Percentiles rank a stretch among this genome's conserved stretches.
These are phyloP conservation scores for Ormosia emarginata DNA, from an alignment of 306 rosid genomes.

Conservation along the genomic window DNA sequence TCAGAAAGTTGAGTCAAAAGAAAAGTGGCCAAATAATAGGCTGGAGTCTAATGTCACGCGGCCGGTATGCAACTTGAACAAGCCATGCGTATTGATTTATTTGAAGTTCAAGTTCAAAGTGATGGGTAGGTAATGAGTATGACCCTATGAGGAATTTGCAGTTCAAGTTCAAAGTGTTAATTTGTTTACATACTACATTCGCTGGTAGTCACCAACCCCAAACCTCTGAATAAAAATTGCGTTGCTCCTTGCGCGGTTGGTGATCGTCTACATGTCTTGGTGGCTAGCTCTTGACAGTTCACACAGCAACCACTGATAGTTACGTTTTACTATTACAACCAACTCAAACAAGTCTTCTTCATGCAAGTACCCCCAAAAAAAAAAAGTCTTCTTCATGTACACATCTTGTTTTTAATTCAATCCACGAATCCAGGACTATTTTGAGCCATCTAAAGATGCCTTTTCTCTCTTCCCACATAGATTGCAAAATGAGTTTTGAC, in stretches of 20 bases:
- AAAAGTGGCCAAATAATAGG: background rate
- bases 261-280: conserved; percentile 8
- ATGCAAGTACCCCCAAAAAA: no score
- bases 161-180: background rate
- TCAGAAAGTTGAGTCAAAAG: conserved; percentile 3
- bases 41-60: background rate
- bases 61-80: background rate
- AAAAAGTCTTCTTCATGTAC: background rate
- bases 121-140: background rate
- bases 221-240: background rate
- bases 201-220: conserved; percentile 23
- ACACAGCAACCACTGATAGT: conserved; percentile 25
- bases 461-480: background rate
- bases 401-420: background rate
- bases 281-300: background rate
- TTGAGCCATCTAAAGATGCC: background rate
- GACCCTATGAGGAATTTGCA: background rate
- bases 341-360: background rate
- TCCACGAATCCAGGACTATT: background rate
- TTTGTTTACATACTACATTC: conserved; percentile 5
- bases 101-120: background rate
- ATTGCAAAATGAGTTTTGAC: background rate
- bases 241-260: background rate
- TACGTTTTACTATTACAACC: conserved; percentile 32
- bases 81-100: background rate